Conservation (phyloP, 2,329 filamentous ascomycete genomes). For the Curvularia sp. region DNA sequence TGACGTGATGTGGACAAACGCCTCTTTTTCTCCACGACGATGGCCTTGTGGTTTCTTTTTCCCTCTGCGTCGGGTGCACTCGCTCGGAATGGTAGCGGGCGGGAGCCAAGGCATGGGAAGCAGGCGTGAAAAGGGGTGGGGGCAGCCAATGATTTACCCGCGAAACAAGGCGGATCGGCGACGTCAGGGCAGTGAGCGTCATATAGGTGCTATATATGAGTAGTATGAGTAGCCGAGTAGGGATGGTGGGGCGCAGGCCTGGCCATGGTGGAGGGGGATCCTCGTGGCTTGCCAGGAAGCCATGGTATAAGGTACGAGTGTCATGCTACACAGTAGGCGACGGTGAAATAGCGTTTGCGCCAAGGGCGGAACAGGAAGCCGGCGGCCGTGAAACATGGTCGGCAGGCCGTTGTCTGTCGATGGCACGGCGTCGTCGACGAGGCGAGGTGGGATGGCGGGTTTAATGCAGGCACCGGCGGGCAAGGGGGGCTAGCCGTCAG, state of each 20-base stretch:
- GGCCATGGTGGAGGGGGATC: background rate
- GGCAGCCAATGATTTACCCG: background rate
- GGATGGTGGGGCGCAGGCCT: background rate
- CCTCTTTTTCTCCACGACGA: background rate
- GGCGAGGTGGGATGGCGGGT: background rate
- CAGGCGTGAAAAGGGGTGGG: background rate
- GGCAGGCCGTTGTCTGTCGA: too few relatives aligned
- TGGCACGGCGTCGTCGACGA: too few relatives aligned
- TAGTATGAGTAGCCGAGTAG: background rate
- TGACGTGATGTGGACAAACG: background rate
- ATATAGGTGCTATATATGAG: background rate
- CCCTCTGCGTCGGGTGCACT: background rate
- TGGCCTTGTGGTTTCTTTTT: background rate
- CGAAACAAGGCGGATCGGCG: background rate
- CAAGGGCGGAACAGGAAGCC: background rate
- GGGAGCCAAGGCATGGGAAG: background rate
- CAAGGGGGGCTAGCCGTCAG: constrained; percentile 10
- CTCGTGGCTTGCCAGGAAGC: background rate
- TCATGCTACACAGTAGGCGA: background rate
- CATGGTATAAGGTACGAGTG: too few relatives aligned
- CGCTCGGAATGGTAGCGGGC: background rate
- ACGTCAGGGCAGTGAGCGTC: background rate
- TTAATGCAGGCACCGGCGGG: constrained; percentile 13
- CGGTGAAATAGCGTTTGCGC: background rate
- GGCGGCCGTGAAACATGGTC: too few relatives aligned